Conservation (phyloP, 495 filamentous ascomycete species). For the Lasiosphaeris hirsuta region DNA sequence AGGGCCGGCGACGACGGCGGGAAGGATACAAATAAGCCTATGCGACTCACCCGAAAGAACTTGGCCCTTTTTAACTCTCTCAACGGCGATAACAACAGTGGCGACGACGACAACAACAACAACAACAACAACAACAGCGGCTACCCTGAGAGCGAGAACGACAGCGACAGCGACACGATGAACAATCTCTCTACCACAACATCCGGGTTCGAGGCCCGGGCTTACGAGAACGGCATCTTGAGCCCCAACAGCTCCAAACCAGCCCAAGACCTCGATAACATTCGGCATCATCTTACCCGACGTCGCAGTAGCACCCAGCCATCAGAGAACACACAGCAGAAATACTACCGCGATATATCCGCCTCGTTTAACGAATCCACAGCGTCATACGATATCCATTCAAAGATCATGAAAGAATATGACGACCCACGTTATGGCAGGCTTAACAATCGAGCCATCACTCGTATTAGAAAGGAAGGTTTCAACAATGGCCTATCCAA, state of each 20-base stretch:
- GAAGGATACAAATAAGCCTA: too few relatives aligned
- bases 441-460: conserved; percentile 3
- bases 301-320: conserved; percentile 9
- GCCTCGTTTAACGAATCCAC: background rate
- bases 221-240: conserved; percentile 9
- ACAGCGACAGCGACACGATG: too few relatives aligned
- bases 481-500: conserved; percentile 9
- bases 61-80: too few relatives aligned
- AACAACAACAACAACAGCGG: too few relatives aligned
- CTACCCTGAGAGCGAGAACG: too few relatives aligned
- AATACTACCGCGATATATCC: background rate
- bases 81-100: too few relatives aligned
- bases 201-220: too few relatives aligned
- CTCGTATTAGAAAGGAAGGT: background rate
- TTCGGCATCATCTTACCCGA: background rate
- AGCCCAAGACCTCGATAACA: background rate
- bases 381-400: background rate
- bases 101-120: too few relatives aligned
- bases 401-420: conserved; percentile 6
- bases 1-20: too few relatives aligned
- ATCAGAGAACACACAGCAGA: conserved; percentile 4
- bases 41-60: too few relatives aligned
- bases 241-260: conserved; percentile 1
- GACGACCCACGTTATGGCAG: background rate
- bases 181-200: too few relatives aligned